Base-by-base conservation (phyloP, 2,329 filamentous ascomycete species). In the Zelopaecilomyces penicillatus region DNA sequence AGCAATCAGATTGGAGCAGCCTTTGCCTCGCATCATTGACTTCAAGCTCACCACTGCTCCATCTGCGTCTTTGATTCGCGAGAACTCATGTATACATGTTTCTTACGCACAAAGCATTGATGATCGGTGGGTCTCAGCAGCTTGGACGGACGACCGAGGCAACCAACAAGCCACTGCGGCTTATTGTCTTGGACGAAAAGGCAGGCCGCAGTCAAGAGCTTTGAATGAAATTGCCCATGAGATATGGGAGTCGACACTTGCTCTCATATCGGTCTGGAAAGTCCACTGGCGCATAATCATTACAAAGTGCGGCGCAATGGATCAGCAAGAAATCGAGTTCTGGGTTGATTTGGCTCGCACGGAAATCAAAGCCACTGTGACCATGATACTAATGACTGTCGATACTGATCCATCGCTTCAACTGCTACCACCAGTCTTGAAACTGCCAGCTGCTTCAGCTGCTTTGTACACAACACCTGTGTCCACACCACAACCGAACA, bases 101-200 rank as follows among this genome's bases (percentile, higher is more conserved):
- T 85, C 83, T 1, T 94, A 94, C 56, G 78, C 84, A 2, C 75
- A 82, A 44, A 90, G 85, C 56, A 70, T 82, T 8, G 85, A 91
- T 59, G 79, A 83, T 19, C 71, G 82, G 6, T 95, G 88, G 88
- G 67, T 93, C 33, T 83, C 82, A 9, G 84, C 80, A 5, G 83
- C 84, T 1, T 94, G 87, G 87, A 87, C 83, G 1, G 86, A 94
- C 57, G 87, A 81, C 52, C 76, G 77, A 28, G 87, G 87, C 2
- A 79, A 77, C 47, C 79, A 85, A 49, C 85, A 90, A 59, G 79
- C 82, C 52, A 85, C 76, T 11, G 76, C 81, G 1, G 83, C 85
- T 0, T 91, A 89, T 61, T 87, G 83, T 54, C 67, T 91, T 37
- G 70, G 79, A 11, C 70, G 82, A 49, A 74, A 79, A 63, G 69